These are phyloP conservation scores for Curvularia sp. DNA, from an alignment of 2,329 filamentous ascomycete species.

Conservation along the genomic window DNA sequence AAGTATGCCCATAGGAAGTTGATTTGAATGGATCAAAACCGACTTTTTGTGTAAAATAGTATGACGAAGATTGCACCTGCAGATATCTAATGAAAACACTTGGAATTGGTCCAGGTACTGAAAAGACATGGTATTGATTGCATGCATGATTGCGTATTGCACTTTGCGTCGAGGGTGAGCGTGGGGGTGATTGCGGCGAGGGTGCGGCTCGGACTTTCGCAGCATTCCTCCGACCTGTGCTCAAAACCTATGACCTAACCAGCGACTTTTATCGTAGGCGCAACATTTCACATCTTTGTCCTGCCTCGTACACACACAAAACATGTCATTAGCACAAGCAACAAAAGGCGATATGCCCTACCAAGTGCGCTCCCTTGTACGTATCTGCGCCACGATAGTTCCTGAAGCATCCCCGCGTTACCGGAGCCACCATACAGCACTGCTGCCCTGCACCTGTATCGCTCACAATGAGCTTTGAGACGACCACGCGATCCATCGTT, in stretches of 20 bases:
- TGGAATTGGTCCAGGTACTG: neutral
- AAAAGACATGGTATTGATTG: neutral
- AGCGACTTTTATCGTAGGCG: conserved; percentile 43
- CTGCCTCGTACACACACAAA: conserved; percentile 14
- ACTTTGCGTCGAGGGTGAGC: neutral
- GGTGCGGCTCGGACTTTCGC: conserved; percentile 37
- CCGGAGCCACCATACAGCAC: neutral
- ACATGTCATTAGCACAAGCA: conserved; percentile 47
- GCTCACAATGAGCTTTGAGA: neutral
- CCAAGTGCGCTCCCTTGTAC: conserved; percentile 51
- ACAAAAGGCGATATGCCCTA: conserved; percentile 48
- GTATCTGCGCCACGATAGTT: conserved; percentile 21
- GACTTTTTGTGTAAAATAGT: conserved; percentile 4
- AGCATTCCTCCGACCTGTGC: conserved; percentile 36
- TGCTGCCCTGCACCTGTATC: conserved; percentile 1
- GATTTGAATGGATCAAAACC: conserved; percentile 1
- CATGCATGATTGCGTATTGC: neutral
- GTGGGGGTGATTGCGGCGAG: neutral
- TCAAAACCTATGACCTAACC: conserved; percentile 45
- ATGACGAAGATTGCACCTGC: neutral
- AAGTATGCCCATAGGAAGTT: conserved; percentile 6
- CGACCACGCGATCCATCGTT: neutral
- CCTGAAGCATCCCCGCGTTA: conserved; percentile 5
- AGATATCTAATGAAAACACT: conserved; percentile 1
- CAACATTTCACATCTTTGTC: conserved; percentile 33